phyloP scores from a whole-genome alignment of 2,329 filamentous ascomycete species.

The Sordariomycetes sp. region DNA sequence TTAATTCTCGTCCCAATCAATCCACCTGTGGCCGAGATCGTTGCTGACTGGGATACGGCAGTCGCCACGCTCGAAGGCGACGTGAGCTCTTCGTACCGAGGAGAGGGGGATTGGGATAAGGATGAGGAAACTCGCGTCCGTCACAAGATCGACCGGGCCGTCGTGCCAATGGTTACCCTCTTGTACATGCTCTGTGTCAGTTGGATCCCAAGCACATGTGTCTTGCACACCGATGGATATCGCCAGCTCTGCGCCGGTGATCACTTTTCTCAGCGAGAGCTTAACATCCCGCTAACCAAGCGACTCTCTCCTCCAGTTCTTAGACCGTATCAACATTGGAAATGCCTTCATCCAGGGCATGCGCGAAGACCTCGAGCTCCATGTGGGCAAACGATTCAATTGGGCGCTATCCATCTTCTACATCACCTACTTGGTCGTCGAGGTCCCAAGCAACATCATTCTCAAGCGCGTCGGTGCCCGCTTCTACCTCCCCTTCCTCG shows the following conservation, averaged over 20 bases:
- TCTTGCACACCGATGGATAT: neutral
- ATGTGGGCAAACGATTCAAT: constrained; percentile 33
- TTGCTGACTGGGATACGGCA: neutral
- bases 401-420: constrained; percentile 46
- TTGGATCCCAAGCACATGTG: neutral
- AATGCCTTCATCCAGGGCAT: constrained; percentile 44
- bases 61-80: constrained; percentile 1
- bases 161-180: constrained; percentile 36
- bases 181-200: constrained; percentile 40
- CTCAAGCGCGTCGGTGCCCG: constrained; percentile 39
- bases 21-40: neutral
- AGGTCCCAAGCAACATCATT: constrained; percentile 41
- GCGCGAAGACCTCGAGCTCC: constrained; percentile 27
- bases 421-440: constrained; percentile 39
- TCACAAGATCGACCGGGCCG: constrained; percentile 36
- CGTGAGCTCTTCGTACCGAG: neutral
- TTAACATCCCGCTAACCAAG: neutral
- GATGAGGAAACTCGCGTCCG: constrained; percentile 34
- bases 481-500: constrained; percentile 37
- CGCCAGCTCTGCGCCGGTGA: neutral
- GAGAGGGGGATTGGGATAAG: constrained; percentile 24
- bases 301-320: constrained; percentile 16
- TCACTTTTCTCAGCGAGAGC: neutral
- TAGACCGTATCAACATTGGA: constrained; percentile 59
- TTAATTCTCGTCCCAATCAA: neutral